Conservation (phyloP, 2,329 filamentous ascomycete genomes). For the Endoconidiophora polonica region DNA sequence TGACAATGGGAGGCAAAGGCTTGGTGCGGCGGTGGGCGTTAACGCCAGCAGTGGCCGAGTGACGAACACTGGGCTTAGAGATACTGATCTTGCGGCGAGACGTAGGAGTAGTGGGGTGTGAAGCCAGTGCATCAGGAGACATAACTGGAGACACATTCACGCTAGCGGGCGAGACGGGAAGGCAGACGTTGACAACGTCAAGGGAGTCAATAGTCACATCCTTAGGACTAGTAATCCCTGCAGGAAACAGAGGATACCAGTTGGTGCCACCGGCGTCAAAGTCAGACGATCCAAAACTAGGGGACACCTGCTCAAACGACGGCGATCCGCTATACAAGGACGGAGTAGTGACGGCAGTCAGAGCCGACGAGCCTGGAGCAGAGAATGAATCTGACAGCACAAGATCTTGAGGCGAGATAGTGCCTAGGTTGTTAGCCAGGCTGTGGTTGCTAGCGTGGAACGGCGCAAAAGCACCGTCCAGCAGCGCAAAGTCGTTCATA, state of each 20-base stretch:
- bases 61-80: slow-evolving; percentile 26
- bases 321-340: slow-evolving; percentile 65
- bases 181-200: slow-evolving; percentile 4
- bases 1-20: slow-evolving; percentile 60
- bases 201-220: slow-evolving; percentile 16
- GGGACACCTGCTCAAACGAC: slow-evolving; percentile 52
- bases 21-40: slow-evolving; percentile 61
- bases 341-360: slow-evolving; percentile 75
- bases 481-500: slow-evolving; percentile 40
- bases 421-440: slow-evolving; percentile 36
- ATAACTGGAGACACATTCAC: background rate
- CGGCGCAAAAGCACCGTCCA: slow-evolving; percentile 33
- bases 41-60: slow-evolving; percentile 55
- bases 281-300: slow-evolving; percentile 49
- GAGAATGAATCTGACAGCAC: slow-evolving; percentile 55
- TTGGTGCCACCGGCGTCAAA: slow-evolving; percentile 34
- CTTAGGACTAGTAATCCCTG: slow-evolving; percentile 17
- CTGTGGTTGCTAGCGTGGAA: background rate
- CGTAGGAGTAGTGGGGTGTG: background rate
- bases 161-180: slow-evolving; percentile 6
- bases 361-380: slow-evolving; percentile 63
- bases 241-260: slow-evolving; percentile 63
- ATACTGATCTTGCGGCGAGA: slow-evolving; percentile 5
- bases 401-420: slow-evolving; percentile 73
- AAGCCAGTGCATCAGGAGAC: background rate